phyloP scores from a whole-genome alignment of 805 yeast genomes.

The Kodamaea nitidulidarum region DNA sequence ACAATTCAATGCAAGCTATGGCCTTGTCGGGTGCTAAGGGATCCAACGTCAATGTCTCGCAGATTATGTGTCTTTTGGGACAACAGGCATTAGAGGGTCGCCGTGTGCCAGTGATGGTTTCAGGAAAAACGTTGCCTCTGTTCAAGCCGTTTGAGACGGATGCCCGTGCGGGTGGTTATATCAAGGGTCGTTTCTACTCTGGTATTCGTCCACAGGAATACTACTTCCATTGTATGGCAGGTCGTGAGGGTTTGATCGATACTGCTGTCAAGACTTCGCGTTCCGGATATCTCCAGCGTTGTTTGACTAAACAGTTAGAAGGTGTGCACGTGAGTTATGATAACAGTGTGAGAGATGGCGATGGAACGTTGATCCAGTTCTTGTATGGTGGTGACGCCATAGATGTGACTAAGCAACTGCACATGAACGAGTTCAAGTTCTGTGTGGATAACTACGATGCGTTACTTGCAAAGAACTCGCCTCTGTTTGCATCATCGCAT shows the following conservation, averaged over 20 bases:
- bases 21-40: constrained; percentile 99
- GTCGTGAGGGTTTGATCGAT: constrained; percentile 99
- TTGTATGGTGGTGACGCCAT: constrained; percentile 96
- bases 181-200: constrained; percentile 93
- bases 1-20: constrained; percentile 98
- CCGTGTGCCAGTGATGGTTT: constrained; percentile 98
- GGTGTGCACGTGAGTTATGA: constrained; percentile 95
- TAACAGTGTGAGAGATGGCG: constrained; percentile 92
- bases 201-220: constrained; percentile 98
- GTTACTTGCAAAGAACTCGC: constrained; percentile 79
- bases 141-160: constrained; percentile 96
- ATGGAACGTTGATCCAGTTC: constrained; percentile 91
- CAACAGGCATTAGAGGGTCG: constrained; percentile 99
- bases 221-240: constrained; percentile 99
- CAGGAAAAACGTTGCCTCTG: constrained; percentile 95
- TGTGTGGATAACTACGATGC: constrained; percentile 89
- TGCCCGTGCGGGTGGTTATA: constrained; percentile 98
- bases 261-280: constrained; percentile 98
- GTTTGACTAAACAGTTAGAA: constrained; percentile 95
- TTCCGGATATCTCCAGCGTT: constrained; percentile 97
- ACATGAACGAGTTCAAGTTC: constrained; percentile 89
- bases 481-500: constrained; percentile 64
- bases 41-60: constrained; percentile 96
- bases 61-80: constrained; percentile 98
- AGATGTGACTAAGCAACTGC: constrained; percentile 92